phyloP scores from a whole-genome alignment of 2,329 filamentous ascomycete species.

The Tolypocladium nubicola region DNA sequence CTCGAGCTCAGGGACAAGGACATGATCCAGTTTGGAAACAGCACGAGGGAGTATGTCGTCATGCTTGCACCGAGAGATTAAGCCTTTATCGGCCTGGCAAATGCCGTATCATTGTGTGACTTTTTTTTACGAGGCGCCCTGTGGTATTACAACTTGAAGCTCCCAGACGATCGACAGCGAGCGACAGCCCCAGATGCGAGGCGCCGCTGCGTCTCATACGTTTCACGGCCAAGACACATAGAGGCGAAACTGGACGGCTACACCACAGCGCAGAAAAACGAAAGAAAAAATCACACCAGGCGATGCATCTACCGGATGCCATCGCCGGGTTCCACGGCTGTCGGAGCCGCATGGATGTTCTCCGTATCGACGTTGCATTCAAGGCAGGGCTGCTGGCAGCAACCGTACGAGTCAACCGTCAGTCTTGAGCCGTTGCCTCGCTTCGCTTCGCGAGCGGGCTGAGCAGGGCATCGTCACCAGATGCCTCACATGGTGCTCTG shows the following conservation, averaged over 20 bases:
- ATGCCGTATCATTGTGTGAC: neutral
- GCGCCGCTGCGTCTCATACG: neutral
- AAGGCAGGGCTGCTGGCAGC: conserved; percentile 1
- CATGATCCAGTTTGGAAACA: conserved; percentile 77
- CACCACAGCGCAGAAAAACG: neutral
- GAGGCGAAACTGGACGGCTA: neutral
- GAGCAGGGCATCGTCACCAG: neutral
- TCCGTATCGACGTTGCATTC: conserved; percentile 1
- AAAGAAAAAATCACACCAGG: neutral
- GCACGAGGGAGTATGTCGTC: conserved; percentile 87
- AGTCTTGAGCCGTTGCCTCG: neutral
- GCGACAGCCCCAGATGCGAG: neutral
- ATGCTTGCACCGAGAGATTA: conserved; percentile 57
- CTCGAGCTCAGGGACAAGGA: conserved; percentile 83
- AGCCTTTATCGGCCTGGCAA: neutral
- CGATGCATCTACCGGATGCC: neutral
- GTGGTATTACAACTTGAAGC: neutral
- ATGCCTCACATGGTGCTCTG: neutral
- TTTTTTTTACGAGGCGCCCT: neutral
- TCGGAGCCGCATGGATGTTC: neutral
- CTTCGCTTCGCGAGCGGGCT: too few species aligned
- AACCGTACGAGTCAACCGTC: neutral
- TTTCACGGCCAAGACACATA: neutral
- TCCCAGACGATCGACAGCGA: neutral
- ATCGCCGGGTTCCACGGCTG: neutral